Evolutionary conservation across 2,329 filamentous ascomycete species (phyloP).

Genomic region (Aspergillus fumigatus): DNA sequence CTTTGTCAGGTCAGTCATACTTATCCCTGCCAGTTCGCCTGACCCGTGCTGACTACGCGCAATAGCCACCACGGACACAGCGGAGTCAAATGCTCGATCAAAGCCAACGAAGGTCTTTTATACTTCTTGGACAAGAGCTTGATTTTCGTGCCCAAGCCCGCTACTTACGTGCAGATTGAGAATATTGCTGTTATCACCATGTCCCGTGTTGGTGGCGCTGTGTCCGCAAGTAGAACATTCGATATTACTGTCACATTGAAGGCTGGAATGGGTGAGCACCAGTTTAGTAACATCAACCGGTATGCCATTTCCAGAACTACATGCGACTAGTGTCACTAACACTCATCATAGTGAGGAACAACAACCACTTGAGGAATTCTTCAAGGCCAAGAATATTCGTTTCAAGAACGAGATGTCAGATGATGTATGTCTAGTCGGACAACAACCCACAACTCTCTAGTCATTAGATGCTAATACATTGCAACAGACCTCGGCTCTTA

Average conservation of each 20-base stretch:
- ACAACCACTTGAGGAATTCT: constrained; percentile 93
- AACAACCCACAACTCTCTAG: neutral
- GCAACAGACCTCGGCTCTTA: constrained; percentile 50
- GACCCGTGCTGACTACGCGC: constrained; percentile 2
- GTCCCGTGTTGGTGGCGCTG: constrained; percentile 88
- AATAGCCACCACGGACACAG: constrained; percentile 77
- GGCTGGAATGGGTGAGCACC: constrained; percentile 77
- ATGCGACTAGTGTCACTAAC: constrained; percentile 17
- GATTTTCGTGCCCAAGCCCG: constrained; percentile 98
- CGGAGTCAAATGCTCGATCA: constrained; percentile 99
- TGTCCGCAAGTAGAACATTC: constrained; percentile 91
- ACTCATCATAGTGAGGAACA: constrained; percentile 67
- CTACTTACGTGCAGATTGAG: constrained; percentile 94
- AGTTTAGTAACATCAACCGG: constrained; percentile 99
- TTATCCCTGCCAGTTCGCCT: too few relatives aligned
- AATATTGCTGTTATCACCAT: constrained; percentile 89
- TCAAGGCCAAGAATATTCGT: constrained; percentile 89
- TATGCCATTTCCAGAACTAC: constrained; percentile 24
- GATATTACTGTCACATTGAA: constrained; percentile 94
- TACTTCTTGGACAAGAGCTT: constrained; percentile 98
- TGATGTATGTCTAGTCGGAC: constrained; percentile 59
- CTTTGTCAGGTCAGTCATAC: constrained; percentile 64
- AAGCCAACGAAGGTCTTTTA: constrained; percentile 94
- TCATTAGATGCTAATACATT: constrained; percentile 21
- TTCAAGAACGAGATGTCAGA: constrained; percentile 99